These are phyloP conservation scores for Urochloa ruziziensis DNA, from an alignment of 176 grass and related monocot species.

Conservation along the genomic window DNA sequence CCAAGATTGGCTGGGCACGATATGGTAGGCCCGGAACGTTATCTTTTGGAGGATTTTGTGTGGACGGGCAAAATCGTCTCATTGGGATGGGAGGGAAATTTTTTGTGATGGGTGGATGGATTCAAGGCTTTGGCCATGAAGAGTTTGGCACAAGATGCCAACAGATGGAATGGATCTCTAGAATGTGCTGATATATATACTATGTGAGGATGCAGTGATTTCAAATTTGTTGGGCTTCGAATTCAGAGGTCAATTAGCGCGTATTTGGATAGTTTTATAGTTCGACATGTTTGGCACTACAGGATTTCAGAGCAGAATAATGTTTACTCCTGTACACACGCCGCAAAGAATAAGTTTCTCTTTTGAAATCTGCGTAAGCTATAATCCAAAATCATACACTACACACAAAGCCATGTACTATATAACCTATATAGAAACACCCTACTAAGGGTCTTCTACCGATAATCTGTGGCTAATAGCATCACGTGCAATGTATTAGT, in stretches of 20 bases:
- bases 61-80: neutral
- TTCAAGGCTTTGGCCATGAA: neutral
- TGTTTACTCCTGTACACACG: too few species aligned
- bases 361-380: too few species aligned
- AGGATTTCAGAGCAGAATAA: too few species aligned
- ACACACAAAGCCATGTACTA: too few species aligned
- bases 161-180: neutral
- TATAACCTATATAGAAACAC: too few species aligned
- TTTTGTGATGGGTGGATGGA: neutral
- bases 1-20: slow-evolving; percentile 23
- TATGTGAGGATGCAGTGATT: neutral
- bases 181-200: neutral
- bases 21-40: slow-evolving; percentile 36
- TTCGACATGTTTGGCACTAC: too few species aligned
- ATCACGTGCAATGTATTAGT: too few species aligned
- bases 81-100: neutral
- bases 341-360: too few species aligned
- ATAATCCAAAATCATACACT: too few species aligned
- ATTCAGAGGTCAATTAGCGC: neutral
- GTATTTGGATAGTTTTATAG: too few species aligned
- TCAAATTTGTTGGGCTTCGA: neutral
- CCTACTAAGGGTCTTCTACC: too few species aligned
- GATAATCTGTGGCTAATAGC: too few species aligned
- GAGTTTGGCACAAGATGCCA: neutral
- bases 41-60: slow-evolving; percentile 45